phyloP scores from a whole-genome alignment of 768 basidiomycete genomes.

The Grammothele lineata region DNA sequence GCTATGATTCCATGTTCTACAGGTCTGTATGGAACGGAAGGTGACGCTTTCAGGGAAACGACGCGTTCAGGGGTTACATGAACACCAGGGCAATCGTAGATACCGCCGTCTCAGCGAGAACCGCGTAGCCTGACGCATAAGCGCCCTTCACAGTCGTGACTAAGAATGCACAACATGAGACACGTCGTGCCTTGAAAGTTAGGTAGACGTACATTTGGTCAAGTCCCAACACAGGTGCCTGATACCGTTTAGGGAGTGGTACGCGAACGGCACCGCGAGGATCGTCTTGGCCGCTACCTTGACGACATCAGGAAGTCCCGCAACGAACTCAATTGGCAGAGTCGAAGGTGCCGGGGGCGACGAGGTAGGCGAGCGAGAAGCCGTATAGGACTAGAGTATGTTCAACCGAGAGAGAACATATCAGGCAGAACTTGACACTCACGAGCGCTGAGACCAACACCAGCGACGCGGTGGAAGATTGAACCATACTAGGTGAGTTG shows the following conservation, averaged over 20 bases:
- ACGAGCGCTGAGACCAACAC: slow-evolving; percentile 75
- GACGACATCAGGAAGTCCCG: slow-evolving; percentile 66
- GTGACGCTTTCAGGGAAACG: too few relatives aligned
- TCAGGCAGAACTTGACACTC: slow-evolving; percentile 30
- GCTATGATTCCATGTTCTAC: too few relatives aligned
- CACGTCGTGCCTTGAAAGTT: background rate
- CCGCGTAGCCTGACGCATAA: slow-evolving; percentile 58
- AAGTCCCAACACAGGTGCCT: slow-evolving; percentile 90
- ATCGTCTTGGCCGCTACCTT: slow-evolving; percentile 75
- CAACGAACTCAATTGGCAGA: slow-evolving; percentile 66
- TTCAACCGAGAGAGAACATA: too few relatives aligned
- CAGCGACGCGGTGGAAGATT: slow-evolving; percentile 85
- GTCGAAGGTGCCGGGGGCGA: slow-evolving; percentile 76
- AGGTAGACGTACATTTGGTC: slow-evolving; percentile 67
- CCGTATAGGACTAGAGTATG: slow-evolving; percentile 78
- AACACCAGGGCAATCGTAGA: slow-evolving; percentile 70
- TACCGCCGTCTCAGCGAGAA: slow-evolving; percentile 73
- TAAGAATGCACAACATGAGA: slow-evolving; percentile 50
- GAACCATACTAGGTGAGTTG: slow-evolving; percentile 89
- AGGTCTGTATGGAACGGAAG: too few relatives aligned
- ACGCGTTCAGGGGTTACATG: too few relatives aligned
- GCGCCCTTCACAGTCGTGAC: too few relatives aligned
- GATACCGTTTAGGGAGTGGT: slow-evolving; percentile 87
- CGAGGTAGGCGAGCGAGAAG: slow-evolving; percentile 81
- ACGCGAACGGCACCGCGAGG: slow-evolving; percentile 85